Evolutionary conservation across 306 rosid genomes (phyloP).

Genomic region (Malus asiatica): DNA sequence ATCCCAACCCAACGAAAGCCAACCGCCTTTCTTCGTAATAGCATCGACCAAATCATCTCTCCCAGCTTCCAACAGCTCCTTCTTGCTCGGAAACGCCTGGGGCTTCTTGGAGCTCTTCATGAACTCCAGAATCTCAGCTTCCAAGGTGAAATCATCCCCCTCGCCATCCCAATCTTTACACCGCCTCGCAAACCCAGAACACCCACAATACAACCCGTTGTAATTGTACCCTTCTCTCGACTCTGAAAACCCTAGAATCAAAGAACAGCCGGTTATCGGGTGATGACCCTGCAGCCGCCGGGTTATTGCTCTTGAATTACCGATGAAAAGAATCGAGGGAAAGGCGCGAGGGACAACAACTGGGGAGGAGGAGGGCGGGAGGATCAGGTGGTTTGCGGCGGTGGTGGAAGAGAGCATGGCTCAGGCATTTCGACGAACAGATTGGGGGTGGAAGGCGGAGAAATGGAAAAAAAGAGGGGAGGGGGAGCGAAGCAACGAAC

Average conservation of each 20-base stretch:
- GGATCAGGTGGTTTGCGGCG: conserved; percentile 1
- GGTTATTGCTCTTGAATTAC: background rate
- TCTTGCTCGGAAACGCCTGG: conserved; percentile 56
- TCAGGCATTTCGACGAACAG: conserved; percentile 91
- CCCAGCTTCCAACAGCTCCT: conserved; percentile 65
- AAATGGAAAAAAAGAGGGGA: background rate
- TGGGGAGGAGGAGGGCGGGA: conserved; percentile 9
- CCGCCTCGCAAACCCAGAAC: conserved; percentile 40
- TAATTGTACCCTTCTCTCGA: background rate
- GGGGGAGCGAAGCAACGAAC: conserved; percentile 16
- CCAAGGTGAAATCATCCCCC: conserved; percentile 46
- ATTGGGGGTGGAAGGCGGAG: conserved; percentile 3
- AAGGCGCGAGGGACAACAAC: conserved; percentile 1
- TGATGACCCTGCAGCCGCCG: background rate
- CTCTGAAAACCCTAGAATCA: conserved; percentile 7
- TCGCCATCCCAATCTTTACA: conserved; percentile 43
- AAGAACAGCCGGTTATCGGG: conserved; percentile 4
- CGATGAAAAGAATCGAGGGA: conserved; percentile 14
- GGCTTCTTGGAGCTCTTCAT: conserved; percentile 66
- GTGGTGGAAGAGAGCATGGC: conserved; percentile 51
- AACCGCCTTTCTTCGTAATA: conserved; percentile 61
- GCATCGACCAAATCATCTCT: conserved; percentile 75
- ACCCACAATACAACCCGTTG: conserved; percentile 26
- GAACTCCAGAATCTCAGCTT: conserved; percentile 72
- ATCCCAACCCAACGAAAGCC: conserved; percentile 91